phyloP scores from a whole-genome alignment of 495 filamentous ascomycete species.

The Hyaloscypha variabilis region DNA sequence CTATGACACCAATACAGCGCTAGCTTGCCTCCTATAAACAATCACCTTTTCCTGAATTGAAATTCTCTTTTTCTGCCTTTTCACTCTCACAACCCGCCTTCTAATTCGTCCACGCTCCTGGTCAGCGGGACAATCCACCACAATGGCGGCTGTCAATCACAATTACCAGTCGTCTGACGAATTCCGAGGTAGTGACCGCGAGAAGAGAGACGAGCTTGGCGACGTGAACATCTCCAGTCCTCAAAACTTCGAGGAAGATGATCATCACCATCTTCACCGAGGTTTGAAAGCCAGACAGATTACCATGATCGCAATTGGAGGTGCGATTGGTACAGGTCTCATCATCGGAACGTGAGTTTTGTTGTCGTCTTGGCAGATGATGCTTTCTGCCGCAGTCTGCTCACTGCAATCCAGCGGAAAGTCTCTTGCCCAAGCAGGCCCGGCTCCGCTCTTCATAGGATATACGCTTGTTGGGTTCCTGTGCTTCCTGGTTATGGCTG shows the following conservation, averaged over 20 bases:
- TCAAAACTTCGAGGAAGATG: slow-evolving; percentile 22
- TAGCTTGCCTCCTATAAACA: background rate
- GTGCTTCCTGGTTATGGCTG: slow-evolving; percentile 62
- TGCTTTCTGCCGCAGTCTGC: background rate
- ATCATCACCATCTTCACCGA: slow-evolving; percentile 49
- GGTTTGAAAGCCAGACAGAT: slow-evolving; percentile 68
- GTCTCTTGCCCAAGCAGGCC: slow-evolving; percentile 65
- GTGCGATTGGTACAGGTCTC: slow-evolving; percentile 69
- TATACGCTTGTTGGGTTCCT: slow-evolving; percentile 69
- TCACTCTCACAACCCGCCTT: background rate
- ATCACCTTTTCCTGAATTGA: no score
- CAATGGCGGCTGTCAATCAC: background rate
- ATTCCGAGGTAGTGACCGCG: background rate
- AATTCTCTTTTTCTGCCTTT: background rate
- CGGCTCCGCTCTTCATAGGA: slow-evolving; percentile 69
- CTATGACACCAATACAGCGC: background rate
- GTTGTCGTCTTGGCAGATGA: background rate
- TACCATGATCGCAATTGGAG: slow-evolving; percentile 85
- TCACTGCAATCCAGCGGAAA: slow-evolving; percentile 42
- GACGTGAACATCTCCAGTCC: slow-evolving; percentile 15
- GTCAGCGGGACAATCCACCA: background rate
- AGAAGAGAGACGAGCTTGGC: background rate
- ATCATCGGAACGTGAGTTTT: slow-evolving; percentile 30
- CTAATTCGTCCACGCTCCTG: background rate
- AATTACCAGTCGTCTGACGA: background rate